Evolutionary conservation across 2,329 filamentous ascomycete genomes (phyloP).

Genomic region (Epichloe amarillans): DNA sequence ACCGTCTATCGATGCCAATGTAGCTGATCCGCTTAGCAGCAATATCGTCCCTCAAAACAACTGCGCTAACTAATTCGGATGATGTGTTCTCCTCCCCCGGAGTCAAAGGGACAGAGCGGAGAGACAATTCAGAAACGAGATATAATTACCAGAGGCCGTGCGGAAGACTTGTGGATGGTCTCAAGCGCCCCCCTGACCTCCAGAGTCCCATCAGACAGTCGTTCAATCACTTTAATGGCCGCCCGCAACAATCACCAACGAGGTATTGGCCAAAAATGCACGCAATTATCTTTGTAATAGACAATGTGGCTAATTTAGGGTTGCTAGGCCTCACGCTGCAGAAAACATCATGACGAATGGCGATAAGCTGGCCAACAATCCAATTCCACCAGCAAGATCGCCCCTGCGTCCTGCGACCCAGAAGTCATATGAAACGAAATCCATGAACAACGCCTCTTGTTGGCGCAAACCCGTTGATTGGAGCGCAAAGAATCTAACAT

Average conservation of each 20-base stretch:
- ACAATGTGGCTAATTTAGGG: neutral
- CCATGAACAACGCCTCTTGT: conserved; percentile 1
- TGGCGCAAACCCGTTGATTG: conserved; percentile 4
- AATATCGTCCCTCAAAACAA: neutral
- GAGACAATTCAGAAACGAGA: neutral
- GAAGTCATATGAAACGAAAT: neutral
- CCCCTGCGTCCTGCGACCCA: neutral
- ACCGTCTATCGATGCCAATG: neutral
- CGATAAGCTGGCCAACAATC: neutral
- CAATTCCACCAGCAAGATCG: conserved; percentile 1
- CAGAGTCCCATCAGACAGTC: conserved; percentile 4
- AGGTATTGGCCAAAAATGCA: neutral
- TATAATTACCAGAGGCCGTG: neutral
- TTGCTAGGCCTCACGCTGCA: neutral
- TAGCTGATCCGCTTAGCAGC: neutral
- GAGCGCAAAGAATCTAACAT: neutral
- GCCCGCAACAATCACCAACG: neutral
- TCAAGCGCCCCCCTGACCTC: neutral
- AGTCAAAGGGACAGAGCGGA: neutral
- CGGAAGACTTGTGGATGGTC: neutral
- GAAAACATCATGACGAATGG: neutral
- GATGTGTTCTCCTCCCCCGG: conserved; percentile 1
- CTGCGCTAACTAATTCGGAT: neutral
- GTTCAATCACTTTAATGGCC: neutral
- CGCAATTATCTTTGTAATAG: neutral